Percentiles rank a stretch among this genome's conserved stretches.
Evolutionary conservation across 352 stramenopile genomes (phyloP).

Genomic region (Thraustochytrium sp.): DNA sequence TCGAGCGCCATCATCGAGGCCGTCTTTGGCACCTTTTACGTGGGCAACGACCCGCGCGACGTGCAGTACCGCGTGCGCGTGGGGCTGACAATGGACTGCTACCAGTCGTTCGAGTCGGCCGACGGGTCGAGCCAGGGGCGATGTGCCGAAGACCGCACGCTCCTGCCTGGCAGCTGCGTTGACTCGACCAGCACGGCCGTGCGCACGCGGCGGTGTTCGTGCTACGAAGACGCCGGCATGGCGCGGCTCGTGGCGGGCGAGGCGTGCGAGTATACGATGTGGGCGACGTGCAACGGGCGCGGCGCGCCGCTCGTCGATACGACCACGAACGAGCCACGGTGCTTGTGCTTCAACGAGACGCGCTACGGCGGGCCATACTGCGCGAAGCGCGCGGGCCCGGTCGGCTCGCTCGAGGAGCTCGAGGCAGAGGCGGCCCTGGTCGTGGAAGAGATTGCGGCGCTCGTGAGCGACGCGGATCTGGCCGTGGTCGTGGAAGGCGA

Average conservation of each 20-base stretch:
- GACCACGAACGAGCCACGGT: neutral
- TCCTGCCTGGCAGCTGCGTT: neutral
- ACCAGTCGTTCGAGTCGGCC: neutral
- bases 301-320: neutral
- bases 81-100: neutral
- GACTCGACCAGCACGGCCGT: neutral
- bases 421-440: neutral
- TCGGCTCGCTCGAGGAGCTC: neutral
- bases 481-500: neutral
- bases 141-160: neutral
- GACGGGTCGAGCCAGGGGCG: neutral
- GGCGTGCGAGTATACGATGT: conserved; percentile 18
- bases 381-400: neutral
- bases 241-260: neutral
- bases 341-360: conserved; percentile 16
- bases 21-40: neutral
- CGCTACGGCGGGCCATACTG: neutral
- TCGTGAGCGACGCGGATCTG: neutral
- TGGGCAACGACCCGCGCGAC: neutral
- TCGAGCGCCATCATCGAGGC: neutral
- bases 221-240: neutral
- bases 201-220: neutral
- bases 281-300: conserved; percentile 3
- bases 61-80: neutral
- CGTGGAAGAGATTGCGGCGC: neutral